These are phyloP conservation scores for Penicillium italicum DNA, from an alignment of 2,329 filamentous ascomycete species.

Conservation along the genomic window DNA sequence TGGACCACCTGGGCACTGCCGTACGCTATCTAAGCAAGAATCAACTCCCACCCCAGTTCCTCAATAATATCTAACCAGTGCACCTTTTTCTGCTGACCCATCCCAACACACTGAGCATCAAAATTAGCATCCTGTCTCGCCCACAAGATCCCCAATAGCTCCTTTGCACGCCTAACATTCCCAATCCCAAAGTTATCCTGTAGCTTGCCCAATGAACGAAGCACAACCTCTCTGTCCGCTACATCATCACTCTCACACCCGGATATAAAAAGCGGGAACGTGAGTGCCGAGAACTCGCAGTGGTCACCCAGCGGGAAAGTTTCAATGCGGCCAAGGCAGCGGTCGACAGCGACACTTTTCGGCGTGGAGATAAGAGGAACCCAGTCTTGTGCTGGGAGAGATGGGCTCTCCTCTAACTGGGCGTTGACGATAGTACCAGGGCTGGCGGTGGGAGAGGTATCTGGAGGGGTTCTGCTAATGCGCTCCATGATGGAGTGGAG, in stretches of 20 bases:
- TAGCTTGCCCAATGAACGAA: slow-evolving; percentile 27
- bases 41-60: slow-evolving; percentile 33
- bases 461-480: slow-evolving; percentile 17
- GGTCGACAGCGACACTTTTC: slow-evolving; percentile 28
- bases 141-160: slow-evolving; percentile 31
- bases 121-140: slow-evolving; percentile 16
- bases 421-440: background rate
- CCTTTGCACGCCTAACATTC: slow-evolving; percentile 34
- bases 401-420: background rate
- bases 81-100: background rate
- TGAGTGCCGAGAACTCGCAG: slow-evolving; percentile 38
- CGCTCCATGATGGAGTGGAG: slow-evolving; percentile 36
- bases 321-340: slow-evolving; percentile 27
- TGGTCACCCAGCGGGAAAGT: slow-evolving; percentile 30
- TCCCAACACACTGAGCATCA: background rate
- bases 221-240: slow-evolving; percentile 25
- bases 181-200: slow-evolving; percentile 37
- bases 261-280: slow-evolving; percentile 38
- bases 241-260: slow-evolving; percentile 31
- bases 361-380: slow-evolving; percentile 24
- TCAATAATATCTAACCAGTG: slow-evolving; percentile 36
- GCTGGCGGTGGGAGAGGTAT: background rate
- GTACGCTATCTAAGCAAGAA: slow-evolving; percentile 24
- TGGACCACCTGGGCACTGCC: too few relatives aligned
- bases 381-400: slow-evolving; percentile 3